These are phyloP conservation scores for Rubus parviflorus DNA, from an alignment of 306 rosid species.

Conservation along the genomic window DNA sequence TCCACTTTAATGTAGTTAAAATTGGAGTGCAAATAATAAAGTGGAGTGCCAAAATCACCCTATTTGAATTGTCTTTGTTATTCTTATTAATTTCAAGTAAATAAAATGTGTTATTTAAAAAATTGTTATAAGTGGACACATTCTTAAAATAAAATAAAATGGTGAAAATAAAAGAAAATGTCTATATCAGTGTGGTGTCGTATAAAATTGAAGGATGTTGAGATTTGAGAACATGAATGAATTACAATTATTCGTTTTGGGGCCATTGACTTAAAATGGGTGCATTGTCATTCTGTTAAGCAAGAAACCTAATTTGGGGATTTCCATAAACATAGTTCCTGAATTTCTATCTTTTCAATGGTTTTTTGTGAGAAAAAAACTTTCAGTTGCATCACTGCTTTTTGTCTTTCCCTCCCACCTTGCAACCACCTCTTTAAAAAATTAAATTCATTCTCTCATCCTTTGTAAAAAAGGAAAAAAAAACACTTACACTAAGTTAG, in stretches of 20 bases:
- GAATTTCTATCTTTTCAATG: not conserved
- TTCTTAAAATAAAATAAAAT: no score
- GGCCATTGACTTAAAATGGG: not conserved
- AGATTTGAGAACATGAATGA: not conserved
- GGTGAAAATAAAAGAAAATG: no score
- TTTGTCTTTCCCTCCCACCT: not conserved
- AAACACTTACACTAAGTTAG: not conserved
- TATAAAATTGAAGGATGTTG: not conserved
- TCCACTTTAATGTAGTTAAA: no score
- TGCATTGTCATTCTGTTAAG: not conserved
- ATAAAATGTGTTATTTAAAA: no score
- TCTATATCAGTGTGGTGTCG: not conserved
- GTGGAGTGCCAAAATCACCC: no score
- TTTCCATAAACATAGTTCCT: slow-evolving; percentile 1
- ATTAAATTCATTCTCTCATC: not conserved
- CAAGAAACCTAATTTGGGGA: not conserved
- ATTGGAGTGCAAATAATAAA: no score
- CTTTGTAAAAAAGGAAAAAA: not conserved
- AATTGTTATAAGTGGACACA: no score
- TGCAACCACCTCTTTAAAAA: not conserved
- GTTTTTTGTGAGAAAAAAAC: not conserved
- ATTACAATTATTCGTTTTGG: not conserved
- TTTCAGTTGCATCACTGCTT: slow-evolving; percentile 6
- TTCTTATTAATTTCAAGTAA: no score
- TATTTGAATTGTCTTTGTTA: no score